Conservation (phyloP, 2,329 filamentous ascomycete genomes). For the Diaporthe ilicicola region DNA sequence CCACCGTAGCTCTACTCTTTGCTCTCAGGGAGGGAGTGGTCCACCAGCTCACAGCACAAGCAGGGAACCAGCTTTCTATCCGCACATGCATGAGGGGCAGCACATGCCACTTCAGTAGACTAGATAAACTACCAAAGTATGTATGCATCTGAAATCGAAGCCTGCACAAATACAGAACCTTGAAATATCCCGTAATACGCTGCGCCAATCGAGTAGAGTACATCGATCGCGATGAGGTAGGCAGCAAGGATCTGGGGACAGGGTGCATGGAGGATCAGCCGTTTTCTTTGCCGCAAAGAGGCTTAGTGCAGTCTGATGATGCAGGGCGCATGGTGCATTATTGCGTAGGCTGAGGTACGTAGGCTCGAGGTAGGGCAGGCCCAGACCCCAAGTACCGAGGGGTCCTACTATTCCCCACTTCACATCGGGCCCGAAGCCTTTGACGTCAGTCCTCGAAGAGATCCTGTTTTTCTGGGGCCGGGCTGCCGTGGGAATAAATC, state of each 20-base stretch:
- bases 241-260: constrained; percentile 17
- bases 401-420: constrained; percentile 8
- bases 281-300: neutral
- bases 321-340: constrained; percentile 17
- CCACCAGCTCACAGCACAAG: neutral
- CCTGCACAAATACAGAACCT: neutral
- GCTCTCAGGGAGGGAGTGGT: too few species aligned
- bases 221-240: constrained; percentile 21
- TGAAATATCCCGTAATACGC: neutral
- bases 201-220: neutral
- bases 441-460: constrained; percentile 33
- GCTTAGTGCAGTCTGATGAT: constrained; percentile 15
- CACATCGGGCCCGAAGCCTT: constrained; percentile 16
- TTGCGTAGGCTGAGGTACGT: constrained; percentile 13
- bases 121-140: neutral
- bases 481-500: constrained; percentile 28
- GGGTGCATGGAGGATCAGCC: constrained; percentile 15
- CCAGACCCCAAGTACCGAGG: constrained; percentile 5
- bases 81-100: neutral
- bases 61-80: neutral
- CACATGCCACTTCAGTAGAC: neutral
- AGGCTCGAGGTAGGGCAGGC: neutral
- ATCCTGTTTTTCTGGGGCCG: constrained; percentile 31
- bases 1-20: too few species aligned
- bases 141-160: neutral